Evolutionary conservation across 805 yeast species (phyloP).

Genomic region (Yarrowia hollandica): DNA sequence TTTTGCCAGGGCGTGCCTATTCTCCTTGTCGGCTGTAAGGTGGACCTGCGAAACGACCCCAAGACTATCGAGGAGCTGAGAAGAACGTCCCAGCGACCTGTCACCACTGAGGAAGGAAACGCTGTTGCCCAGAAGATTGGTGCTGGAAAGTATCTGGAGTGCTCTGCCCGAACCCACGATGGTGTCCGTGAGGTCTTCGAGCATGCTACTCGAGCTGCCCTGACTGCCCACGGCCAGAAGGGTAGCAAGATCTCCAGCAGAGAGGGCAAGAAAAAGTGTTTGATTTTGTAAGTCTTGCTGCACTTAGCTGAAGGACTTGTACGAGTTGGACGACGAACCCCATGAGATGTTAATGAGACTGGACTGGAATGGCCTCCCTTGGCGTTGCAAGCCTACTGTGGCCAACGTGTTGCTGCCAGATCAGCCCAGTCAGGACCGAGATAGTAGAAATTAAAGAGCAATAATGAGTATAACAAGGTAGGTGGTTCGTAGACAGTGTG

Average conservation of each 20-base stretch:
- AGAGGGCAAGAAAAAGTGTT: slow-evolving; percentile 60
- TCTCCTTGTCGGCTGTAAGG: slow-evolving; percentile 88
- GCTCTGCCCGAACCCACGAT: slow-evolving; percentile 88
- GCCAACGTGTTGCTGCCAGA: not conserved
- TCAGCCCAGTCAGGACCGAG: slow-evolving; percentile 17
- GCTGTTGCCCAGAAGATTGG: slow-evolving; percentile 86
- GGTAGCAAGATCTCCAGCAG: slow-evolving; percentile 43
- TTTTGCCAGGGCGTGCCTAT: slow-evolving; percentile 94
- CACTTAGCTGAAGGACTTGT: slow-evolving; percentile 5
- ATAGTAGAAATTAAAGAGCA: slow-evolving; percentile 27
- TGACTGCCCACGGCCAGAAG: slow-evolving; percentile 49
- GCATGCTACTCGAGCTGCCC: slow-evolving; percentile 88
- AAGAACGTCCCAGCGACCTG: slow-evolving; percentile 77
- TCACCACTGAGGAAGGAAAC: slow-evolving; percentile 78
- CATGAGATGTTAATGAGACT: slow-evolving; percentile 17
- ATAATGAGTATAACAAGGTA: slow-evolving; percentile 18
- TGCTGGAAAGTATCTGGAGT: slow-evolving; percentile 82
- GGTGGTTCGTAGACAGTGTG: too few relatives aligned
- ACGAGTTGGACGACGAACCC: not conserved
- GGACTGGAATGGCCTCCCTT: not conserved
- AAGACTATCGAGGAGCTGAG: slow-evolving; percentile 72
- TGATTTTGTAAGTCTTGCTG: slow-evolving; percentile 52
- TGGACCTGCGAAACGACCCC: slow-evolving; percentile 82
- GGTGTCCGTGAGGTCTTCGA: slow-evolving; percentile 93
- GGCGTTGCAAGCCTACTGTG: not conserved